phyloP scores from a whole-genome alignment of 257 asterid species.

The Solanum arcanum region DNA sequence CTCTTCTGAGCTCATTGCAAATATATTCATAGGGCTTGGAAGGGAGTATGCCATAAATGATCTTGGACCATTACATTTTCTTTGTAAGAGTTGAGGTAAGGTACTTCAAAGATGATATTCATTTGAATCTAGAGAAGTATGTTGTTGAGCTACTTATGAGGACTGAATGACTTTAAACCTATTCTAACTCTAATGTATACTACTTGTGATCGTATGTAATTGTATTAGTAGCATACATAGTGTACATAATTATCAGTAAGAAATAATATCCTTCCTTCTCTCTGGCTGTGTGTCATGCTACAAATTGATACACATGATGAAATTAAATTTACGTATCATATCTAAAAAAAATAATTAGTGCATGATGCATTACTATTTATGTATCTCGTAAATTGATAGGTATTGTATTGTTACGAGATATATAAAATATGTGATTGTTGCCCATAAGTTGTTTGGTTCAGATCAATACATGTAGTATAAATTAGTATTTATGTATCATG shows the following conservation, averaged over 20 bases:
- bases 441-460: background rate
- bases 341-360: too few species aligned
- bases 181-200: too few species aligned
- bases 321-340: too few species aligned
- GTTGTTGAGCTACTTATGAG: background rate
- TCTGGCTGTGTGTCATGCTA: too few species aligned
- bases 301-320: too few species aligned
- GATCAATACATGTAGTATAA: background rate
- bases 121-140: background rate
- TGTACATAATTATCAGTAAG: too few species aligned
- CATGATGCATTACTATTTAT: too few species aligned
- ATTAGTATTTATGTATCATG: background rate
- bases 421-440: background rate
- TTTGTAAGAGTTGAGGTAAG: background rate
- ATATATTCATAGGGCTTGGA: background rate
- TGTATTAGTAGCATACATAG: too few species aligned
- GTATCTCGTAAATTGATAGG: too few species aligned
- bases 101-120: background rate
- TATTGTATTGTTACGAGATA: too few species aligned
- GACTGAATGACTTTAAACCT: background rate
- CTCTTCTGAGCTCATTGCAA: background rate
- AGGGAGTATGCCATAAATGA: background rate
- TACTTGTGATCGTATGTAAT: too few species aligned
- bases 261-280: too few species aligned
- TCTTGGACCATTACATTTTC: background rate